Percentiles rank a stretch among this genome's conserved stretches.
Evolutionary conservation across 176 grass and related monocot genomes (phyloP).

Genomic region (Carex myosuroides): DNA sequence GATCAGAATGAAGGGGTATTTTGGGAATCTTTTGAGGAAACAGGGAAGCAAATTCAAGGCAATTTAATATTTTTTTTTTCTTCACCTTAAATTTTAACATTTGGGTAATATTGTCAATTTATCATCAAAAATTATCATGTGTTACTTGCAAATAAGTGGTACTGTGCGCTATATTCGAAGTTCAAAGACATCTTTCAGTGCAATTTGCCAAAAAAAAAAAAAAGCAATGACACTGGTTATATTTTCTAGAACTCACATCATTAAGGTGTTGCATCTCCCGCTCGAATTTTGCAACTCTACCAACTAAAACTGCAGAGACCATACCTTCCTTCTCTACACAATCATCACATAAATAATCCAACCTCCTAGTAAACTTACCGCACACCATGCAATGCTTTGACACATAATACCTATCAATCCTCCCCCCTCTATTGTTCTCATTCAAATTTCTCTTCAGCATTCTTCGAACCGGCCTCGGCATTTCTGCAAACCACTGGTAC

Average conservation of each 20-base stretch:
- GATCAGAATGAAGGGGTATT: neutral
- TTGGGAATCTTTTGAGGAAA: neutral
- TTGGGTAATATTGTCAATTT: neutral
- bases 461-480: slow-evolving; percentile 44
- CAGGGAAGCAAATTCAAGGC: neutral
- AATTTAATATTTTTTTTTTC: neutral
- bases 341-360: slow-evolving; percentile 46
- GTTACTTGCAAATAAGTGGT: neutral
- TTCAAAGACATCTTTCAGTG: neutral
- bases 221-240: neutral
- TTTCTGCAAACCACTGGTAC: slow-evolving; percentile 69
- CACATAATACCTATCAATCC: slow-evolving; percentile 83
- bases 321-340: slow-evolving; percentile 60
- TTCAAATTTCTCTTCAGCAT: slow-evolving; percentile 32
- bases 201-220: neutral
- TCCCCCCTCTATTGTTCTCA: slow-evolving; percentile 38
- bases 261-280: slow-evolving; percentile 71
- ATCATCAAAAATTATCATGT: neutral
- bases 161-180: neutral
- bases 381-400: slow-evolving; percentile 78
- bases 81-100: neutral
- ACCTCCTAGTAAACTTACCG: slow-evolving; percentile 53
- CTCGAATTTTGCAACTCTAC: slow-evolving; percentile 70
- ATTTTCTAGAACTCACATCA: slow-evolving; percentile 45
- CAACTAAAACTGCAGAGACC: slow-evolving; percentile 43